Conservation (phyloP, 768 basidiomycete genomes). For the Boletus fagicola region DNA sequence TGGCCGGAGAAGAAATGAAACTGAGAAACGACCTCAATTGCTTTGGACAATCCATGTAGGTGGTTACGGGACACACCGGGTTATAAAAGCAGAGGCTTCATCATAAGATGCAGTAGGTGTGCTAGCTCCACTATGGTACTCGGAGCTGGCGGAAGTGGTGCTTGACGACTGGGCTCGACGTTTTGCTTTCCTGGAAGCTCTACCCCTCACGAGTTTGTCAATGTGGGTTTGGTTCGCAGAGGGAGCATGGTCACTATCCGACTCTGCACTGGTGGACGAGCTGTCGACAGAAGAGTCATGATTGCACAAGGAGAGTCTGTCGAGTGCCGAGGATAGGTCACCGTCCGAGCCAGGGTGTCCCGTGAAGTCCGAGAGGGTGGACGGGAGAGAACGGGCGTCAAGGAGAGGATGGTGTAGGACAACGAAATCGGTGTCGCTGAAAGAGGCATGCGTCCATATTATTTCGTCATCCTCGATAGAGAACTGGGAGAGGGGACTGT, state of each 20-base stretch:
- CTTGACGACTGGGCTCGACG: constrained; percentile 3
- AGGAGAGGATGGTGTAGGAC: constrained; percentile 21
- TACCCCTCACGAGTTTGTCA: constrained; percentile 1
- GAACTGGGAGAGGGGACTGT: constrained; percentile 13
- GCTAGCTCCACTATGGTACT: constrained; percentile 6
- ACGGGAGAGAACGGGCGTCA: constrained; percentile 13
- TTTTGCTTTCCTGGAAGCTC: constrained; percentile 1
- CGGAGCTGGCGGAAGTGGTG: constrained; percentile 3
- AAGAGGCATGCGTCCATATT: constrained; percentile 13
- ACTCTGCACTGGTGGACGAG: constrained; percentile 8
- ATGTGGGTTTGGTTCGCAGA: background rate
- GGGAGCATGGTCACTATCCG: background rate
- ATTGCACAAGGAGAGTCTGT: constrained; percentile 20
- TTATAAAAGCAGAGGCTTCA: constrained; percentile 29
- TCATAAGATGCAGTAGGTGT: constrained; percentile 24
- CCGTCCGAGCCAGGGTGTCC: constrained; percentile 10
- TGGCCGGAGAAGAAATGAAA: constrained; percentile 22
- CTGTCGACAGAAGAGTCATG: constrained; percentile 2
- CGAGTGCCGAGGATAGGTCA: constrained; percentile 12
- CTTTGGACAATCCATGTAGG: background rate
- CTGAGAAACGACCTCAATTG: constrained; percentile 11
- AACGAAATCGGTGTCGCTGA: constrained; percentile 26
- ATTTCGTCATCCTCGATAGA: constrained; percentile 27
- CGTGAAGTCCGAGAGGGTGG: constrained; percentile 8
- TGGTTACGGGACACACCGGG: constrained; percentile 17